phyloP scores from a whole-genome alignment of 208 protist species.

The Leishmania tarentolae region DNA sequence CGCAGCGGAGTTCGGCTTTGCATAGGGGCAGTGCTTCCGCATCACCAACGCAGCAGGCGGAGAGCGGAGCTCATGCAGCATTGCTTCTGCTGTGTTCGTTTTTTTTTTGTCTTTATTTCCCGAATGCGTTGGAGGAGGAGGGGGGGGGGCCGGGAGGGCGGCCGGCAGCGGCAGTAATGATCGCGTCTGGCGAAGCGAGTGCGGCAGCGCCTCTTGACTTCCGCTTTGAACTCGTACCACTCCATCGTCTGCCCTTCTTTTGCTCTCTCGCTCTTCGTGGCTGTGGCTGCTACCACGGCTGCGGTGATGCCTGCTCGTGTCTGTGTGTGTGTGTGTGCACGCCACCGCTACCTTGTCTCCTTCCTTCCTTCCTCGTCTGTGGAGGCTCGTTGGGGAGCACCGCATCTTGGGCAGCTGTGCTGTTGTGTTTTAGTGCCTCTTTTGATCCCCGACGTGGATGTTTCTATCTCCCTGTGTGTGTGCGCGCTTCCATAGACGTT shows the following conservation, averaged over 20 bases:
- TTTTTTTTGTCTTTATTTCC: slow-evolving; percentile 3
- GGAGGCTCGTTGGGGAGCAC: no score
- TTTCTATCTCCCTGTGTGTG: background rate
- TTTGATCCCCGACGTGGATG: background rate
- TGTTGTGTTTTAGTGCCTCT: background rate
- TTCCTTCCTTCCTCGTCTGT: background rate
- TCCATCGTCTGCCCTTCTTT: background rate
- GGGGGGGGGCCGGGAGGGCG: no score
- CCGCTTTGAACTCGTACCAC: background rate
- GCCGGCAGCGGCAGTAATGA: background rate
- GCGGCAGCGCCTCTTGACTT: background rate
- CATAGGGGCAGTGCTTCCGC: slow-evolving; percentile 28
- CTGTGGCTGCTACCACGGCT: background rate
- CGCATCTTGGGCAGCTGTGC: slow-evolving; percentile 6
- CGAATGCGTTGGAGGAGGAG: slow-evolving; percentile 9
- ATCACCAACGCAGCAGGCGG: background rate
- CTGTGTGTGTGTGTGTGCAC: background rate
- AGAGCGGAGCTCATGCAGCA: background rate
- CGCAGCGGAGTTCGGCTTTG: slow-evolving; percentile 82
- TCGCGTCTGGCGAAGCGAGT: background rate
- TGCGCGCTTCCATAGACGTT: background rate
- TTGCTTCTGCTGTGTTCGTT: background rate
- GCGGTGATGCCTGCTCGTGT: background rate
- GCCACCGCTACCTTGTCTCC: background rate
- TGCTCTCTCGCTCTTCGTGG: background rate